Evolutionary conservation across 2,329 filamentous ascomycete species (phyloP).

Genomic region (Fusarium udum): DNA sequence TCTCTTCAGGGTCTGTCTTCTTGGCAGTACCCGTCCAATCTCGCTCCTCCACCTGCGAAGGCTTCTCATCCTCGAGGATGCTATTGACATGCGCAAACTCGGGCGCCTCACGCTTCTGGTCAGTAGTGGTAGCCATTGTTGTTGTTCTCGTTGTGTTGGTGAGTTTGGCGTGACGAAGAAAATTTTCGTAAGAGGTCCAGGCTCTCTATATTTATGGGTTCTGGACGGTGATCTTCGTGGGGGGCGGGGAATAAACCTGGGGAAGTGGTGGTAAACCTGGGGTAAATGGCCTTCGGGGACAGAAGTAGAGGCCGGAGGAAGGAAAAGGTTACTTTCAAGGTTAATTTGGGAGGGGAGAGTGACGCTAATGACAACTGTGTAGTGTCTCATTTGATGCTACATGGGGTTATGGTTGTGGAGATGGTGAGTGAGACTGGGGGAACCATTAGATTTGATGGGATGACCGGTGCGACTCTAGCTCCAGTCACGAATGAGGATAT

Average conservation of each 20-base stretch:
- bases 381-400: conserved; percentile 6
- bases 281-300: conserved; percentile 18
- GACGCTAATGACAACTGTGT: not conserved
- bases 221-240: conserved; percentile 12
- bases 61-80: conserved; percentile 39
- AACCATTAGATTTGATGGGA: not conserved
- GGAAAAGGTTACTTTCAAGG: not conserved
- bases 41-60: conserved; percentile 23
- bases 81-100: conserved; percentile 38
- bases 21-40: conserved; percentile 52
- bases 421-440: conserved; percentile 5
- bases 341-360: not conserved
- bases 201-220: conserved; percentile 30
- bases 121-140: conserved; percentile 12
- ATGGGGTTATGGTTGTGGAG: conserved; percentile 9
- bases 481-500: not conserved
- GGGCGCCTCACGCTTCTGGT: conserved; percentile 19
- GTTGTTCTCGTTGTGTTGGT: not conserved
- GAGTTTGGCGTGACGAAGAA: not conserved
- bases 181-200: not conserved
- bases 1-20: conserved; percentile 54
- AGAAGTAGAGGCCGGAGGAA: conserved; percentile 29
- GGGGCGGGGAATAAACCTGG: conserved; percentile 31
- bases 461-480: not conserved
- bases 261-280: conserved; percentile 17